A percentile compares a stretch with the other conserved stretches of the same genome.
These are phyloP conservation scores for Dictyostelium capitatum DNA, from an alignment of 78 protist species.

Conservation along the genomic window DNA sequence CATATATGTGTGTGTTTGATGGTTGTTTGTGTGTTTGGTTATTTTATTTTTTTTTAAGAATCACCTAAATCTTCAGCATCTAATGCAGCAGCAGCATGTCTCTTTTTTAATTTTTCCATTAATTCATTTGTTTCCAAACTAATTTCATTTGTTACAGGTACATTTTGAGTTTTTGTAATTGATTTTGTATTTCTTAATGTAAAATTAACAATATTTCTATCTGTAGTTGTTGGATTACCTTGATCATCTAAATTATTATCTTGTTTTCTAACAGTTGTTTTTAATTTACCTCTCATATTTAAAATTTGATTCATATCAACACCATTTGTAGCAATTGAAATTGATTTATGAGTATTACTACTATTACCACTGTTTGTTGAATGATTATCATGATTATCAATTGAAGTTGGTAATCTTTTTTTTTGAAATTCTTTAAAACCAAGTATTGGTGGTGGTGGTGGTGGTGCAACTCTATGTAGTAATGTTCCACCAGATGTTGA, in stretches of 20 bases:
- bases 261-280: constrained; percentile 1
- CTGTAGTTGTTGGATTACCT: background rate
- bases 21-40: background rate
- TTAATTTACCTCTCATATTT: constrained; percentile 51
- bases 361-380: background rate
- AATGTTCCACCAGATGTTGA: background rate
- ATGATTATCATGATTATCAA: no score
- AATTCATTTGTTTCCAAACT: constrained; percentile 18
- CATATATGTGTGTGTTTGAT: background rate
- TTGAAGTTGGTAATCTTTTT: background rate
- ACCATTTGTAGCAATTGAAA: background rate
- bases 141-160: background rate
- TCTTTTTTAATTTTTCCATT: constrained; percentile 55
- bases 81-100: constrained; percentile 19
- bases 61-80: constrained; percentile 72
- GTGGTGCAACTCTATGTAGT: constrained; percentile 53
- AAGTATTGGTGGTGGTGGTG: constrained; percentile 65
- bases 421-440: constrained; percentile 59
- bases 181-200: constrained; percentile 17
- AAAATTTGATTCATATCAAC: constrained; percentile 54
- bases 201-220: background rate
- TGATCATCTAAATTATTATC: background rate
- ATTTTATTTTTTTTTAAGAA: background rate
- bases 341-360: background rate
- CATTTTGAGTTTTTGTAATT: background rate